Conservation (phyloP, 2,329 filamentous ascomycete species). For the Neodidymelliopsis sp. region DNA sequence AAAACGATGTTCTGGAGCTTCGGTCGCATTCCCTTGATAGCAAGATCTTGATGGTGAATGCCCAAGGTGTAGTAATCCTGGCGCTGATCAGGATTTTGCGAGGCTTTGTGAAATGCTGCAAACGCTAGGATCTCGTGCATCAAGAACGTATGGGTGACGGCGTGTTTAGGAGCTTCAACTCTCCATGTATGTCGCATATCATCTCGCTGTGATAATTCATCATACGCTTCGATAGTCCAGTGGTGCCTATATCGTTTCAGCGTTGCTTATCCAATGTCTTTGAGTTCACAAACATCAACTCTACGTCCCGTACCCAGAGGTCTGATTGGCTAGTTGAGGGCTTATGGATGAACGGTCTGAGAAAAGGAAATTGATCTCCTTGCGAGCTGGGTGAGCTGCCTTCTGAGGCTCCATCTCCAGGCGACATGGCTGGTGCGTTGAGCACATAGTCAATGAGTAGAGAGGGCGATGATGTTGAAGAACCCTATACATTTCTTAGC, state of each 20-base stretch:
- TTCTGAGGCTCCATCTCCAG: constrained; percentile 27
- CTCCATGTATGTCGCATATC: constrained; percentile 45
- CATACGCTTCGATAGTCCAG: constrained; percentile 40
- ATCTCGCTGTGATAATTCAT: constrained; percentile 32
- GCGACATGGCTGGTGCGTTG: constrained; percentile 22
- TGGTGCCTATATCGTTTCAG: constrained; percentile 34
- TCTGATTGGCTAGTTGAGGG: constrained; percentile 29
- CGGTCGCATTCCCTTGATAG: constrained; percentile 42
- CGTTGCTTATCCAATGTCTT: not conserved
- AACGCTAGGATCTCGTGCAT: constrained; percentile 54
- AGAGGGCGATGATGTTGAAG: constrained; percentile 26
- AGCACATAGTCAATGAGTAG: constrained; percentile 32
- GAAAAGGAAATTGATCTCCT: constrained; percentile 42
- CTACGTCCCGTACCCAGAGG: constrained; percentile 44
- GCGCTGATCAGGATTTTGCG: constrained; percentile 35
- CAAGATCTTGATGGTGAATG: constrained; percentile 48
- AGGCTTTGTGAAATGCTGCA: constrained; percentile 49
- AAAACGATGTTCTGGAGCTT: constrained; percentile 38
- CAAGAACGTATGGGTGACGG: constrained; percentile 45
- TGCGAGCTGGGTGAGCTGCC: constrained; percentile 36
- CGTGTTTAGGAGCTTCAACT: constrained; percentile 44
- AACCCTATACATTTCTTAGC: constrained; percentile 19
- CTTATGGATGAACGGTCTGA: constrained; percentile 41
- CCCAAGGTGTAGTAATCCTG: constrained; percentile 43
- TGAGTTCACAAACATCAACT: constrained; percentile 39